Percentiles rank a stretch among this genome's conserved stretches.
Conservation (phyloP, 306 rosid genomes). For the Heteromeles arbutifolia region DNA sequence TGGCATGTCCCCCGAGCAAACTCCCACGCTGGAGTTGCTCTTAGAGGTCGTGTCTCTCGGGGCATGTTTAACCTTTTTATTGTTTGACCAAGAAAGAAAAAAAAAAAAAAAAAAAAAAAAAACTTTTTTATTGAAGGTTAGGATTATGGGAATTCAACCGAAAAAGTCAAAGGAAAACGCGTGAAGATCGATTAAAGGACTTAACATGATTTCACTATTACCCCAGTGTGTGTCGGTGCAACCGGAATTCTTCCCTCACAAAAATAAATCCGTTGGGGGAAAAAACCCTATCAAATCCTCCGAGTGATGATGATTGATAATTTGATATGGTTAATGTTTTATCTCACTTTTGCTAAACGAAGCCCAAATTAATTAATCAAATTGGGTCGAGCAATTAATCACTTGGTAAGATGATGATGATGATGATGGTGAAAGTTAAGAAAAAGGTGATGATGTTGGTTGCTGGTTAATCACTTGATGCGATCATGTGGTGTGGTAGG, state of each 20-base stretch:
- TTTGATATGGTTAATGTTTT: neutral
- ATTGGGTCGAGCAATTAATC: constrained; percentile 15
- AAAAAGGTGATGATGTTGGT: constrained; percentile 40
- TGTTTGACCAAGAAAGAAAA: too few relatives aligned
- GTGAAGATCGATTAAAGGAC: neutral
- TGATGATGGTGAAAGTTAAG: constrained; percentile 15
- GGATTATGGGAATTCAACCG: too few relatives aligned
- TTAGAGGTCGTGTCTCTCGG: neutral
- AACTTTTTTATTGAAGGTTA: too few relatives aligned
- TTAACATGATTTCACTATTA: neutral
- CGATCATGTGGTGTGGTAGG: constrained; percentile 21
- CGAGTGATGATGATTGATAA: neutral
- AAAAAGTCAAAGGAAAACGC: neutral
- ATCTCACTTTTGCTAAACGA: constrained; percentile 5
- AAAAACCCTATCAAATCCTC: too few relatives aligned
- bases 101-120: too few relatives aligned
- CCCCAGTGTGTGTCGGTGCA: constrained; percentile 3
- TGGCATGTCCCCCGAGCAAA: too few relatives aligned
- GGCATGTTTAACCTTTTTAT: neutral
- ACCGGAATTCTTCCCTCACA: neutral
- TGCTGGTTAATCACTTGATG: constrained; percentile 24
- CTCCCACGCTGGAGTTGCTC: too few relatives aligned
- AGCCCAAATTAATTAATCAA: neutral
- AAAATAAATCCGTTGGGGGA: too few relatives aligned
- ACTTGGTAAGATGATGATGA: constrained; percentile 29